These are phyloP conservation scores for Pyrus betulifolia DNA, from an alignment of 306 rosid genomes.

Conservation along the genomic window DNA sequence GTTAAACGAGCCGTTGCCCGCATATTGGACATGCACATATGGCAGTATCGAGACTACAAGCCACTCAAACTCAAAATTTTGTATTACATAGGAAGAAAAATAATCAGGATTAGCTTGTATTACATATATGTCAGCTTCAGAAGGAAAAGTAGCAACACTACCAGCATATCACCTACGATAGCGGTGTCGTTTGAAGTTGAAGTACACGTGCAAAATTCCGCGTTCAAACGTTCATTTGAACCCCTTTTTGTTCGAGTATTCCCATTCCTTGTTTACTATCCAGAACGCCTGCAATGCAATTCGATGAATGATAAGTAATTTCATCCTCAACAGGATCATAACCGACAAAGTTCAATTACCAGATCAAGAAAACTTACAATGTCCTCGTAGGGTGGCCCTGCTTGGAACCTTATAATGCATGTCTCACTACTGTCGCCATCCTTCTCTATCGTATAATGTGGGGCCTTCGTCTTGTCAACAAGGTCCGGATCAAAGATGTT, in stretches of 20 bases:
- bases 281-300: slow-evolving; percentile 57
- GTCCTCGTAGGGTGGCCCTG: slow-evolving; percentile 94
- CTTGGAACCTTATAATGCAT: slow-evolving; percentile 85
- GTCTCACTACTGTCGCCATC: slow-evolving; percentile 90
- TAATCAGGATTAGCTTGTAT: background rate
- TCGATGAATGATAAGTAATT: background rate
- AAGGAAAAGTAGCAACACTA: background rate
- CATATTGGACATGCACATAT: background rate
- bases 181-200: slow-evolving; percentile 82
- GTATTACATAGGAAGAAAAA: background rate
- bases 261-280: slow-evolving; percentile 95
- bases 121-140: background rate
- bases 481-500: slow-evolving; percentile 94
- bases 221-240: slow-evolving; percentile 88
- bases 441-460: slow-evolving; percentile 73
- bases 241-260: slow-evolving; percentile 88
- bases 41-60: background rate
- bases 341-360: slow-evolving; percentile 1
- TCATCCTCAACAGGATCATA: background rate
- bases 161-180: slow-evolving; percentile 54
- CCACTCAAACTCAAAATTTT: background rate
- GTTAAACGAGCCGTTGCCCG: background rate
- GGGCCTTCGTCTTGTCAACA: slow-evolving; percentile 90
- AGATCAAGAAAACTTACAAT: slow-evolving; percentile 48
- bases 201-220: slow-evolving; percentile 81